These are phyloP conservation scores for Phylloboletellus chloephorus DNA, from an alignment of 1,284 basidiomycete genomes.

Conservation along the genomic window DNA sequence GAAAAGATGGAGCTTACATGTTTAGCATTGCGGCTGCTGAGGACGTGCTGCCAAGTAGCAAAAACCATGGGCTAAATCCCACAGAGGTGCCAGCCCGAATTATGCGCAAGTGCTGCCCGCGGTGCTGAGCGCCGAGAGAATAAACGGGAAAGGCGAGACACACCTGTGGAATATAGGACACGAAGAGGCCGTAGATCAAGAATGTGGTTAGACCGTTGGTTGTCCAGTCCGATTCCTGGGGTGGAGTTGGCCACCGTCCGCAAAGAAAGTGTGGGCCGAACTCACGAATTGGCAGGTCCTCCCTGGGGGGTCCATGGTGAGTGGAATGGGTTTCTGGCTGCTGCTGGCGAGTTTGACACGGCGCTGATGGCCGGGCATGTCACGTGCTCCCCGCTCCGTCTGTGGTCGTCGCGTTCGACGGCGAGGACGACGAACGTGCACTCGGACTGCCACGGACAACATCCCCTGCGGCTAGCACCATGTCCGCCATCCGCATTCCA, in stretches of 20 bases:
- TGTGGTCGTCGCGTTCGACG: too few species aligned
- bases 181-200: constrained; percentile 74
- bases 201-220: constrained; percentile 68
- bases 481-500: constrained; percentile 11
- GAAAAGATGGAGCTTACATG: constrained; percentile 44
- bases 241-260: constrained; percentile 1
- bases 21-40: constrained; percentile 78
- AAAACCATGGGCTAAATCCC: constrained; percentile 88
- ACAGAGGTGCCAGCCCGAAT: constrained; percentile 74
- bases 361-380: too few species aligned
- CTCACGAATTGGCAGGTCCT: constrained; percentile 19
- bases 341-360: too few species aligned
- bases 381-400: constrained; percentile 7
- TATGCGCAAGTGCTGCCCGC: constrained; percentile 63
- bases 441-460: not conserved
- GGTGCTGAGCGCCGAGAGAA: not conserved
- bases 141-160: constrained; percentile 14
- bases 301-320: constrained; percentile 8
- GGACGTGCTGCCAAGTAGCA: constrained; percentile 88
- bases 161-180: constrained; percentile 89
- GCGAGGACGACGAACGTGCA: not conserved
- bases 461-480: not conserved
- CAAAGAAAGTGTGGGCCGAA: not conserved
- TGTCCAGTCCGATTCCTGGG: constrained; percentile 70
- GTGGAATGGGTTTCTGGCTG: too few species aligned